Conservation (phyloP, 1,284 basidiomycete genomes). For the Earliella scabrosa region DNA sequence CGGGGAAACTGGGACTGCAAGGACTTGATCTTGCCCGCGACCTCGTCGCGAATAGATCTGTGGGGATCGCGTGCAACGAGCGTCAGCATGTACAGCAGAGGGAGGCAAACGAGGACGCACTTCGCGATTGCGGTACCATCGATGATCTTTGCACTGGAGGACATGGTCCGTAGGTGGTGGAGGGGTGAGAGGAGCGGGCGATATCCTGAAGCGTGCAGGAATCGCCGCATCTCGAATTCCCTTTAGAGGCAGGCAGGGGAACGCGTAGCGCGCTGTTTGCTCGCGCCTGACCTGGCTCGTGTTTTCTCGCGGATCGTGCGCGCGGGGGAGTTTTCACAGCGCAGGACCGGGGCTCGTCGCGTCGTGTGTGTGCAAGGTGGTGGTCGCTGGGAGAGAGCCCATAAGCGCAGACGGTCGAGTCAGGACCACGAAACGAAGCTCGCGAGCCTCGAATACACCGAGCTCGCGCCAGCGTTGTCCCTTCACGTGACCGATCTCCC, state of each 20-base stretch:
- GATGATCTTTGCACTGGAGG: conserved; percentile 65
- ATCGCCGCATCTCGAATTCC: conserved; percentile 31
- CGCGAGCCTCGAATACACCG: conserved; percentile 8
- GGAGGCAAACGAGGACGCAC: conserved; percentile 47
- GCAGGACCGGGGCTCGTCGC: neutral
- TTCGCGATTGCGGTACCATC: conserved; percentile 91
- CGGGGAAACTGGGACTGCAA: conserved; percentile 72
- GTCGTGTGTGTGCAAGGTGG: conserved; percentile 13
- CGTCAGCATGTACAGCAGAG: neutral
- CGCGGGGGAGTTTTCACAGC: neutral
- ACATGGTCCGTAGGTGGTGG: conserved; percentile 50
- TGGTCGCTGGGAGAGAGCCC: neutral
- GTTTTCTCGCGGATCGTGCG: neutral
- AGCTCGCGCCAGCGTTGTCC: neutral
- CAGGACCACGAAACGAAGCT: neutral
- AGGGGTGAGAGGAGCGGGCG: conserved; percentile 44
- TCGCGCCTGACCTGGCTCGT: conserved; percentile 15
- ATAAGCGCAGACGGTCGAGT: conserved; percentile 8
- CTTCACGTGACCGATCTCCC: conserved; percentile 23
- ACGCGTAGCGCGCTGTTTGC: conserved; percentile 25
- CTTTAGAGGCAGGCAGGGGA: conserved; percentile 30
- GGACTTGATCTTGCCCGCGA: conserved; percentile 67
- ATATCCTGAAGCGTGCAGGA: conserved; percentile 17
- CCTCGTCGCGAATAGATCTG: conserved; percentile 81
- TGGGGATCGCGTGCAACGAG: conserved; percentile 1